Percentiles rank a stretch among this genome's conserved stretches.
phyloP scores from a whole-genome alignment of 345 rosid genomes.

The Eucalyptus regnans region DNA sequence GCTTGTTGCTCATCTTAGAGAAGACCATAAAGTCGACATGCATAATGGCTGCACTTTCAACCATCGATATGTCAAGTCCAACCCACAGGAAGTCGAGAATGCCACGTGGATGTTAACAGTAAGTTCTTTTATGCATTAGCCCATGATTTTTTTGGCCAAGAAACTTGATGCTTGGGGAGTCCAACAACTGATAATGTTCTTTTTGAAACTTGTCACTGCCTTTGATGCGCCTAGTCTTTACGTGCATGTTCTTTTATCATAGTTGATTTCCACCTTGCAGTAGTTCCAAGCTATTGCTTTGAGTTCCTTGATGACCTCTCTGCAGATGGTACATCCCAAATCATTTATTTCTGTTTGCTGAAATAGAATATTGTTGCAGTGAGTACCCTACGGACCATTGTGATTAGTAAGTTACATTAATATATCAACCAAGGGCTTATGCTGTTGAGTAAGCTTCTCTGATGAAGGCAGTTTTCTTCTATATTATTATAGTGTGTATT shows the following conservation, averaged over 20 bases:
- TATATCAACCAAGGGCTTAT: not conserved
- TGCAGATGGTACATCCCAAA: not conserved
- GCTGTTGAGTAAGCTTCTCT: not conserved
- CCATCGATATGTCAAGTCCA: slow-evolving; percentile 75
- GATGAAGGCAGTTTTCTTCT: not conserved
- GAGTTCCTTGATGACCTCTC: not conserved
- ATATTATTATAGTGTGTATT: not conserved
- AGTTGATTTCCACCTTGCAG: not conserved
- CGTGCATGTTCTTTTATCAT: not conserved
- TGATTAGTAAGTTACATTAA: not conserved
- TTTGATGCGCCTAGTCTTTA: not conserved
- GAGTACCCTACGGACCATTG: not conserved
- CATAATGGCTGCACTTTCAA: slow-evolving; percentile 73
- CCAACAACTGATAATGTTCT: not conserved
- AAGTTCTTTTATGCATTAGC: not conserved
- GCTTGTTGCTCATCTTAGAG: slow-evolving; percentile 63
- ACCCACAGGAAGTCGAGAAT: slow-evolving; percentile 74
- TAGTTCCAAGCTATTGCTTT: not conserved
- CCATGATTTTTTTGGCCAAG: not conserved
- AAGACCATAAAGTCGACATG: slow-evolving; percentile 80
- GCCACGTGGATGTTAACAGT: slow-evolving; percentile 82
- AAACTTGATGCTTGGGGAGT: not conserved
- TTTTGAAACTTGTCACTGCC: not conserved
- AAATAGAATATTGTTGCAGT: not conserved
- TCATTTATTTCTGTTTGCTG: not conserved